phyloP scores from a whole-genome alignment of 495 filamentous ascomycete species.

The Penicillium egyptiacum region DNA sequence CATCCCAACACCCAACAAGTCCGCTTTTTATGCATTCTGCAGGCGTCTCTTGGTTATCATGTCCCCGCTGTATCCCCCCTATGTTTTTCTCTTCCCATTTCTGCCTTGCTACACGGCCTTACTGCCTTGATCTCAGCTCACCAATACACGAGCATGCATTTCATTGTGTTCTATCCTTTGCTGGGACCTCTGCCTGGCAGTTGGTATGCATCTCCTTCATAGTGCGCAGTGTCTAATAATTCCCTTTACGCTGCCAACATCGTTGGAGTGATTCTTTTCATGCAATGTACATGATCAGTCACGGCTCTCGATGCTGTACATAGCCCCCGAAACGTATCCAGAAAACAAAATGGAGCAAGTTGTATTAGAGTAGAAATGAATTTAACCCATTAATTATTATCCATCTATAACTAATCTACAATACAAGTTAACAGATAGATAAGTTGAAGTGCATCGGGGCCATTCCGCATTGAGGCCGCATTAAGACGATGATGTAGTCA shows the following conservation, averaged over 20 bases:
- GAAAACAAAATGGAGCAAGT: conserved; percentile 17
- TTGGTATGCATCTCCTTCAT: conserved; percentile 5
- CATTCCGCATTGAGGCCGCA: conserved; percentile 17
- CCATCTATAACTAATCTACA: neutral
- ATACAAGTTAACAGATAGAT: neutral
- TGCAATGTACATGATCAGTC: conserved; percentile 37
- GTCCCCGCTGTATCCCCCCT: conserved; percentile 31
- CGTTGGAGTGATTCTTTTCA: conserved; percentile 18
- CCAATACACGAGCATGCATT: conserved; percentile 14
- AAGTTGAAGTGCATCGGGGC: neutral
- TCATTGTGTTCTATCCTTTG: conserved; percentile 26
- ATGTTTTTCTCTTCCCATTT: conserved; percentile 28
- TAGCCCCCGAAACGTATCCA: conserved; percentile 25
- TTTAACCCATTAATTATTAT: neutral
- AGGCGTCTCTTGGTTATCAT: conserved; percentile 49
- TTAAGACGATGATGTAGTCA: conserved; percentile 23
- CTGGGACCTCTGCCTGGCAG: conserved; percentile 22
- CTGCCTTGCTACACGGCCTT: conserved; percentile 19
- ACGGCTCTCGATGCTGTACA: conserved; percentile 39
- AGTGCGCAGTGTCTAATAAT: conserved; percentile 26
- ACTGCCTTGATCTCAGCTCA: conserved; percentile 12
- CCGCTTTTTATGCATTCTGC: conserved; percentile 46
- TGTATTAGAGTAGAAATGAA: conserved; percentile 12
- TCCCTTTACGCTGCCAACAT: conserved; percentile 6
- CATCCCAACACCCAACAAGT: conserved; percentile 28